Evolutionary conservation across 805 yeast species (phyloP).

Genomic region (Nakazawaea populi): DNA sequence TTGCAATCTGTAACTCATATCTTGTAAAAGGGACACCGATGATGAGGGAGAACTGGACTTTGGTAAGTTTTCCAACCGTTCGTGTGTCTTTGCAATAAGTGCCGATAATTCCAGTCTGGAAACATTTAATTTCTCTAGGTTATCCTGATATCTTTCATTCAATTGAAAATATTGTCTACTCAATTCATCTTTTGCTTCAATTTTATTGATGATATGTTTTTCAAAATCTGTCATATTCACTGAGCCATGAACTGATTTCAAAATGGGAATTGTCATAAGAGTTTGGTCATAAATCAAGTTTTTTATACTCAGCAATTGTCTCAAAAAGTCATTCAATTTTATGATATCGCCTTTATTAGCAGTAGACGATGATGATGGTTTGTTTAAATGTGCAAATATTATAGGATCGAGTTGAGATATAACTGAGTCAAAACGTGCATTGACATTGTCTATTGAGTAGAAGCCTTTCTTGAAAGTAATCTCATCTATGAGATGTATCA

Average conservation of each 20-base stretch:
- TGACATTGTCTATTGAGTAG: background rate
- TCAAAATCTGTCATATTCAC: conserved; percentile 5
- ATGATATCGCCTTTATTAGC: background rate
- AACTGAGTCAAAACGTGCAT: background rate
- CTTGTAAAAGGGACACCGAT: background rate
- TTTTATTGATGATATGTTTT: background rate
- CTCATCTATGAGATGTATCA: conserved; percentile 26
- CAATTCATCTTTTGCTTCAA: conserved; percentile 6
- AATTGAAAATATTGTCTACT: background rate
- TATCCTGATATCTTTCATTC: background rate
- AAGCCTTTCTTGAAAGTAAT: conserved; percentile 18
- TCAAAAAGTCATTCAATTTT: conserved; percentile 4
- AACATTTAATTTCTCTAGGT: conserved; percentile 6
- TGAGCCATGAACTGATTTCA: conserved; percentile 9
- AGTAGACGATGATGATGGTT: background rate
- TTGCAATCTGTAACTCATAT: background rate
- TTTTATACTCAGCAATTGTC: conserved; percentile 6
- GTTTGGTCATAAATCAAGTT: conserved; percentile 10
- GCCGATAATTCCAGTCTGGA: background rate
- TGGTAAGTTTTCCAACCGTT: background rate
- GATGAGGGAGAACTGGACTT: background rate
- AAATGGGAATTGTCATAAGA: conserved; percentile 12
- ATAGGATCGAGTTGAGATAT: conserved; percentile 3
- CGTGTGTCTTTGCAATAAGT: background rate
- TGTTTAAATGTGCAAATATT: conserved; percentile 2